Conservation (phyloP, 2,329 filamentous ascomycete species). For the Fusarium subtropicale region DNA sequence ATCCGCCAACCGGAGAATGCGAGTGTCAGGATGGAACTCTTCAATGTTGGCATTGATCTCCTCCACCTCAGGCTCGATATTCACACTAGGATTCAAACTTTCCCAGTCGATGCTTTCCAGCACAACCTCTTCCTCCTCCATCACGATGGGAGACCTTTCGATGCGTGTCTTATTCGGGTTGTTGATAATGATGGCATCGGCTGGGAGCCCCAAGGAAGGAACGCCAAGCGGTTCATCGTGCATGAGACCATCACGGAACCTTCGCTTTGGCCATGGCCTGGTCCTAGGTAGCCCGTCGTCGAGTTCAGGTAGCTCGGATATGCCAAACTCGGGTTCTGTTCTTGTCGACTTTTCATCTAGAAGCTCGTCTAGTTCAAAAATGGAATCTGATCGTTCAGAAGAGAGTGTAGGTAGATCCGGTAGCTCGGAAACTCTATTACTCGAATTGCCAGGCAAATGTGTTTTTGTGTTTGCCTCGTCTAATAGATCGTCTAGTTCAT, state of each 20-base stretch:
- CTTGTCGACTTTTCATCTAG: not conserved
- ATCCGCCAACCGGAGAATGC: constrained; percentile 53
- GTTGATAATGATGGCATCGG: constrained; percentile 61
- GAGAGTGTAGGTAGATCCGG: not conserved
- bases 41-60: constrained; percentile 61
- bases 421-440: not conserved
- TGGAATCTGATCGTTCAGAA: not conserved
- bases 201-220: constrained; percentile 52
- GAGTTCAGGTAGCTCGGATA: constrained; percentile 15
- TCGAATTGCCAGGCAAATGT: not conserved
- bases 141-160: constrained; percentile 18
- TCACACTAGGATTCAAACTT: constrained; percentile 47
- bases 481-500: not conserved
- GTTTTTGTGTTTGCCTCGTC: not conserved
- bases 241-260: constrained; percentile 46
- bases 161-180: constrained; percentile 51
- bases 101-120: constrained; percentile 49
- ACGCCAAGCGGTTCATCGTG: constrained; percentile 49
- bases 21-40: constrained; percentile 59
- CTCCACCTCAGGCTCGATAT: constrained; percentile 43
- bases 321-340: not conserved
- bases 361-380: constrained; percentile 4
- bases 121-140: constrained; percentile 34
- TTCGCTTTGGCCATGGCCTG: not conserved
- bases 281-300: not conserved